A percentile compares a stretch with the other conserved stretches of the same genome.
Evolutionary conservation across 169 alveolate genomes (phyloP).

Genomic region (Besnoitia besnoiti): DNA sequence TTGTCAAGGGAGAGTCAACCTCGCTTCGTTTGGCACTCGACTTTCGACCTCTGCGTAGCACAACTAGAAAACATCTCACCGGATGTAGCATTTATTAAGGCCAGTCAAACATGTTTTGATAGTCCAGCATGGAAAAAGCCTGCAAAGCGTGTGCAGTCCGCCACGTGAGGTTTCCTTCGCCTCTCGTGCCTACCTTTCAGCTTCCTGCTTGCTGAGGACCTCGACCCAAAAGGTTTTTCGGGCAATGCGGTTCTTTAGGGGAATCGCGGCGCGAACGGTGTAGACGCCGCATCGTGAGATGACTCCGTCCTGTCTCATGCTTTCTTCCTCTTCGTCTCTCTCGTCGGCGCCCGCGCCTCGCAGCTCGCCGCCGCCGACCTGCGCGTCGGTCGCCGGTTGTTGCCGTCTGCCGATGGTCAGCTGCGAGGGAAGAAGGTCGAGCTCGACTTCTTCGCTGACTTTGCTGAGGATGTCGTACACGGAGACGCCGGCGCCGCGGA

Average conservation of each 20-base stretch:
- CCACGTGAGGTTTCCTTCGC: no score
- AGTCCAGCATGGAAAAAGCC: no score
- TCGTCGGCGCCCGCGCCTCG: background rate
- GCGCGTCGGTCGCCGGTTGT: background rate
- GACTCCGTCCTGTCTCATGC: background rate
- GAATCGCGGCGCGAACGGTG: background rate
- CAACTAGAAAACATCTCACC: no score
- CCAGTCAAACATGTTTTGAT: no score
- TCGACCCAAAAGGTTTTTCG: background rate
- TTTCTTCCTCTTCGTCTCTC: constrained; percentile 3
- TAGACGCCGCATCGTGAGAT: background rate
- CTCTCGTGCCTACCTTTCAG: background rate
- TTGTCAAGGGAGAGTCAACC: no score
- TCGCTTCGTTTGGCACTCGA: no score
- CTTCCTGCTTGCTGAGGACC: constrained; percentile 28
- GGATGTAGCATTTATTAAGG: no score
- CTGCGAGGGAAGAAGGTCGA: constrained; percentile 19
- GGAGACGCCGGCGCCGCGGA: background rate
- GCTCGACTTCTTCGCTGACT: background rate
- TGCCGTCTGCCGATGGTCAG: background rate
- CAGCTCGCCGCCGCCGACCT: background rate
- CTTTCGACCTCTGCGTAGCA: no score
- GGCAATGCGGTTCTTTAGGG: background rate
- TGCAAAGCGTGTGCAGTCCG: no score
- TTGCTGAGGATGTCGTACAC: background rate